phyloP scores from a whole-genome alignment of 2,329 filamentous ascomycete species.

The Colletotrichum liaoningense region DNA sequence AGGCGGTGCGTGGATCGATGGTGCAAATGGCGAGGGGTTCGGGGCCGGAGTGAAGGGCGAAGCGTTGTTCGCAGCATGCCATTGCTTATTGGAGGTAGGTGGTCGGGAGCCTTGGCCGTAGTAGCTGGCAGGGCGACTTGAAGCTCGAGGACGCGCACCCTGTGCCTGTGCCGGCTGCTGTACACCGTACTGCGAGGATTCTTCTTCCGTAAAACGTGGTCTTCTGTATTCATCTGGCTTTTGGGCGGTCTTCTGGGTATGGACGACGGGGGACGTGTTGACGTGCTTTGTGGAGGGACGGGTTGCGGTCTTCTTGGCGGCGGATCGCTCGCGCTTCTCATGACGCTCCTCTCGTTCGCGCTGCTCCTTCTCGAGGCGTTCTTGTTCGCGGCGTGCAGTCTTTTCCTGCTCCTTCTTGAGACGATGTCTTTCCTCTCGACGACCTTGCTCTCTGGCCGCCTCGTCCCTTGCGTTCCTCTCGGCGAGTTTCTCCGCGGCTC shows the following conservation, averaged over 20 bases:
- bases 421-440: slow-evolving; percentile 40
- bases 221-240: slow-evolving; percentile 40
- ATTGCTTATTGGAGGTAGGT: slow-evolving; percentile 34
- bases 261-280: slow-evolving; percentile 49
- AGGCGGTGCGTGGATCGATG: slow-evolving; percentile 9
- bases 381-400: slow-evolving; percentile 41
- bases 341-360: slow-evolving; percentile 40
- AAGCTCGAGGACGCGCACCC: slow-evolving; percentile 42
- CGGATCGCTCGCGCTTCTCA: slow-evolving; percentile 39
- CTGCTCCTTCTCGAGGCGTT: slow-evolving; percentile 39
- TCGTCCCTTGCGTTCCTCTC: neutral
- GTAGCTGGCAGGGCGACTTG: slow-evolving; percentile 32
- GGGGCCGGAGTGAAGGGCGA: neutral
- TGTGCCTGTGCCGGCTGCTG: slow-evolving; percentile 19
- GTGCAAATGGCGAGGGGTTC: neutral
- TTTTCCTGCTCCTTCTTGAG: slow-evolving; percentile 40
- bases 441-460: slow-evolving; percentile 31
- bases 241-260: slow-evolving; percentile 25
- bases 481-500: no score
- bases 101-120: slow-evolving; percentile 36
- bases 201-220: slow-evolving; percentile 40
- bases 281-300: slow-evolving; percentile 48
- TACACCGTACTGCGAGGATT: slow-evolving; percentile 53
- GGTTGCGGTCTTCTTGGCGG: slow-evolving; percentile 36
- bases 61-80: slow-evolving; percentile 25